Evolutionary conservation across 2,329 filamentous ascomycete genomes (phyloP).

Genomic region (Scopulariopsis brevicaulis): DNA sequence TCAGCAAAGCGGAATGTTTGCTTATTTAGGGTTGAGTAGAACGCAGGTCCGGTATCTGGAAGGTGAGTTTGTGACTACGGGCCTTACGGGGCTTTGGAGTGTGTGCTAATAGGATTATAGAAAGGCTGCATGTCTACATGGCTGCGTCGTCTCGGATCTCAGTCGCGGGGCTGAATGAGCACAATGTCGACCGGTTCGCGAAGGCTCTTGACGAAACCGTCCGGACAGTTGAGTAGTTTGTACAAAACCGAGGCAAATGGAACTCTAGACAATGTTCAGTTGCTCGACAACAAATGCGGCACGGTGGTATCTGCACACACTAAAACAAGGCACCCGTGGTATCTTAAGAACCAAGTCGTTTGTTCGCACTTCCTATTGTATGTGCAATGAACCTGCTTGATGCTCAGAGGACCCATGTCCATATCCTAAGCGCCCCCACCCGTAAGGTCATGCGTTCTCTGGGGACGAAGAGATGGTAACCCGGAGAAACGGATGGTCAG

Average conservation of each 20-base stretch:
- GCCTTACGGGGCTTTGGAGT: background rate
- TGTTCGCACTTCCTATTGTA: too few species aligned
- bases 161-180: background rate
- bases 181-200: background rate
- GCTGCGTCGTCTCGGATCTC: background rate
- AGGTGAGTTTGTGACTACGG: background rate
- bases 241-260: conserved; percentile 1
- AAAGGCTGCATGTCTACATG: background rate
- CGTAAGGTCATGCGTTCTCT: too few species aligned
- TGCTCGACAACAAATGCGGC: too few species aligned
- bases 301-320: too few species aligned
- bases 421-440: too few species aligned
- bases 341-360: too few species aligned
- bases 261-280: too few species aligned
- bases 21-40: background rate
- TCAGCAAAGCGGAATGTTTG: background rate
- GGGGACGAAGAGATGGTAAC: too few species aligned
- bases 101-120: background rate
- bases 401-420: too few species aligned
- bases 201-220: background rate
- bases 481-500: too few species aligned
- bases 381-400: too few species aligned
- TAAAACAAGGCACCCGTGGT: too few species aligned
- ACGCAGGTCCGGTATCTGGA: background rate
- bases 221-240: background rate